Evolutionary conservation across 352 stramenopile species (phyloP).

Genomic region (Albugo candida): DNA sequence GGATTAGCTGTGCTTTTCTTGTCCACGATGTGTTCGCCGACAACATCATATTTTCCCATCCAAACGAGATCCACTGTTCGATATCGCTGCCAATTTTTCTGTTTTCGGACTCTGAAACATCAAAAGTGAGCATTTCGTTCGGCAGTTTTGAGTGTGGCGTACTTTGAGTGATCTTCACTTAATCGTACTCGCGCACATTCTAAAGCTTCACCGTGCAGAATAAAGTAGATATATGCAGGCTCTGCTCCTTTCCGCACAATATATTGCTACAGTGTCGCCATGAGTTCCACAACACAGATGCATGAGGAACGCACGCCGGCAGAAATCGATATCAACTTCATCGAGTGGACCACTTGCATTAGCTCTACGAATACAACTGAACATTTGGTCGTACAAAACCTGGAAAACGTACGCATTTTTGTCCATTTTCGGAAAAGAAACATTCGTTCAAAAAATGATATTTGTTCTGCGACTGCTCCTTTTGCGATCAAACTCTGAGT

Average conservation of each 20-base stretch:
- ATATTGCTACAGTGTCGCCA: slow-evolving; percentile 32
- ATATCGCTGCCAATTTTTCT: slow-evolving; percentile 9
- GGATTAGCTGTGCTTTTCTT: slow-evolving; percentile 46
- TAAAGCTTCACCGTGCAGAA: slow-evolving; percentile 42
- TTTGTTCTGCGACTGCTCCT: slow-evolving; percentile 70
- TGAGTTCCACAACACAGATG: not conserved
- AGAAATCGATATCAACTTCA: slow-evolving; percentile 46
- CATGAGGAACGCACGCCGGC: slow-evolving; percentile 10
- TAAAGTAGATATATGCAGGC: slow-evolving; percentile 57
- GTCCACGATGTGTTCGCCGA: slow-evolving; percentile 55
- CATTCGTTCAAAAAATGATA: slow-evolving; percentile 62
- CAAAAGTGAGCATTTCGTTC: not conserved
- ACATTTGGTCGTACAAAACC: not conserved
- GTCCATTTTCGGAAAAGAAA: slow-evolving; percentile 58
- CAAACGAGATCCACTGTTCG: slow-evolving; percentile 60
- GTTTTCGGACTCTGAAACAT: not conserved
- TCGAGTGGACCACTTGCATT: slow-evolving; percentile 71
- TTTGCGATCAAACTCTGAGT: slow-evolving; percentile 60
- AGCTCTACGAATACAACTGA: slow-evolving; percentile 20
- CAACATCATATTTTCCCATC: slow-evolving; percentile 61
- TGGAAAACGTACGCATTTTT: slow-evolving; percentile 47
- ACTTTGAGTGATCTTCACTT: too few species aligned
- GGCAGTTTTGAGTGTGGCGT: not conserved
- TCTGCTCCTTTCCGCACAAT: slow-evolving; percentile 50
- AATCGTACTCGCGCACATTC: too few species aligned